Conservation (phyloP, 2,329 filamentous ascomycete species). For the Esteya vermicola region DNA sequence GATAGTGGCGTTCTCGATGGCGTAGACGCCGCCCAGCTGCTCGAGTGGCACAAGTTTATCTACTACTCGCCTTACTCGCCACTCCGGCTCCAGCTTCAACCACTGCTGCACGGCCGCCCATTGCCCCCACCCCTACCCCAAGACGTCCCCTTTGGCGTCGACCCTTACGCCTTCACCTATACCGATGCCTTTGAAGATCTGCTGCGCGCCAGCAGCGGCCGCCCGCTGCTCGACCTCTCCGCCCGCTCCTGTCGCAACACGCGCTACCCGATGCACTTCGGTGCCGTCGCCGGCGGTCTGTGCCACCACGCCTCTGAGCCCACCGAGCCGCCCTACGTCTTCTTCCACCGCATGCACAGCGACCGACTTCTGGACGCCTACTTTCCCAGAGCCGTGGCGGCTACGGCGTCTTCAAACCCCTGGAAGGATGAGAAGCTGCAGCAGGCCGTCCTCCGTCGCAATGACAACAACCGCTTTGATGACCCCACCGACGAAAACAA, state of each 20-base stretch:
- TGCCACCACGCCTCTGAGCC: no score
- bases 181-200: constrained; percentile 45
- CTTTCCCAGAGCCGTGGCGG: constrained; percentile 13
- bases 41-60: constrained; percentile 20
- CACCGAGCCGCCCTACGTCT: constrained; percentile 28
- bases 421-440: background rate
- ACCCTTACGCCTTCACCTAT: constrained; percentile 31
- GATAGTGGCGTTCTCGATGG: constrained; percentile 6
- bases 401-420: no score
- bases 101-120: constrained; percentile 12
- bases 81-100: constrained; percentile 21
- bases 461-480: constrained; percentile 1
- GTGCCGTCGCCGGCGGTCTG: no score
- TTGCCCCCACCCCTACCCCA: constrained; percentile 32
- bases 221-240: constrained; percentile 25
- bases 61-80: constrained; percentile 29
- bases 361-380: constrained; percentile 23
- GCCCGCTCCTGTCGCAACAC: constrained; percentile 18
- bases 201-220: constrained; percentile 29
- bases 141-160: constrained; percentile 23
- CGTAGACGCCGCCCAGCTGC: constrained; percentile 10
- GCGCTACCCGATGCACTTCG: constrained; percentile 10
- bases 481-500: constrained; percentile 1
- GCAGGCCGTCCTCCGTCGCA: no score
- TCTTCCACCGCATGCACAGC: constrained; percentile 21